A percentile compares a stretch with the other conserved stretches of the same genome.
Evolutionary conservation across 2,329 filamentous ascomycete species (phyloP).

Genomic region (Pseudogymnoascus sp.): DNA sequence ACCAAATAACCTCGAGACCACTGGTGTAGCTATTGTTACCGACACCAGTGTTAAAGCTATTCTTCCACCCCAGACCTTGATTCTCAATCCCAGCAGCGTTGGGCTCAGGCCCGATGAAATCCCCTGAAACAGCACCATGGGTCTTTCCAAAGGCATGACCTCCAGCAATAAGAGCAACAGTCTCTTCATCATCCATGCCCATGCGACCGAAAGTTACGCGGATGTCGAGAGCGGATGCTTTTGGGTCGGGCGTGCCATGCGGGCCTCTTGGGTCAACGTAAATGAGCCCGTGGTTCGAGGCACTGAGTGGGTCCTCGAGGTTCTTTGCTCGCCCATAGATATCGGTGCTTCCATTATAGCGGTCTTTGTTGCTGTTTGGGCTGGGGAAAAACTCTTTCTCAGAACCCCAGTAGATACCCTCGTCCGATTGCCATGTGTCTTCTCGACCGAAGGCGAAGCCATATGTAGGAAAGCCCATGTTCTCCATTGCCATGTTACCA

Average conservation of each 20-base stretch:
- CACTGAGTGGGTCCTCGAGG: constrained; percentile 44
- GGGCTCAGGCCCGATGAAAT: constrained; percentile 46
- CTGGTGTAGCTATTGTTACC: constrained; percentile 50
- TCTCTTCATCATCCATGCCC: constrained; percentile 58
- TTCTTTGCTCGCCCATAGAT: constrained; percentile 19
- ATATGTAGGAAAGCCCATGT: constrained; percentile 50
- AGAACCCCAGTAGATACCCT: constrained; percentile 55
- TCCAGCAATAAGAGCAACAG: constrained; percentile 52
- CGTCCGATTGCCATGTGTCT: constrained; percentile 53
- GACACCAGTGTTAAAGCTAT: constrained; percentile 44
- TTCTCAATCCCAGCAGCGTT: constrained; percentile 40
- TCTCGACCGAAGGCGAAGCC: constrained; percentile 52
- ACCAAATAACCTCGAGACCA: constrained; percentile 53
- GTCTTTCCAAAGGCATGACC: constrained; percentile 57
- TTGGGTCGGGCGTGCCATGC: constrained; percentile 48
- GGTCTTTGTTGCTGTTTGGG: constrained; percentile 36
- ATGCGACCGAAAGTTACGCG: constrained; percentile 52
- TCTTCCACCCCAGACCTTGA: constrained; percentile 50
- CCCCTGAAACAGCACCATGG: constrained; percentile 47
- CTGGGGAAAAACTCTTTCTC: constrained; percentile 52
- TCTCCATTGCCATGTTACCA: constrained; percentile 53
- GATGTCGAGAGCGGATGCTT: constrained; percentile 50
- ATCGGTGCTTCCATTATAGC: constrained; percentile 41
- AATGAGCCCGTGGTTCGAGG: constrained; percentile 54
- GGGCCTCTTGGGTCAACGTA: constrained; percentile 57